Evolutionary conservation across 768 basidiomycete species (phyloP).

Genomic region (Hebeloma cylindrosporum): DNA sequence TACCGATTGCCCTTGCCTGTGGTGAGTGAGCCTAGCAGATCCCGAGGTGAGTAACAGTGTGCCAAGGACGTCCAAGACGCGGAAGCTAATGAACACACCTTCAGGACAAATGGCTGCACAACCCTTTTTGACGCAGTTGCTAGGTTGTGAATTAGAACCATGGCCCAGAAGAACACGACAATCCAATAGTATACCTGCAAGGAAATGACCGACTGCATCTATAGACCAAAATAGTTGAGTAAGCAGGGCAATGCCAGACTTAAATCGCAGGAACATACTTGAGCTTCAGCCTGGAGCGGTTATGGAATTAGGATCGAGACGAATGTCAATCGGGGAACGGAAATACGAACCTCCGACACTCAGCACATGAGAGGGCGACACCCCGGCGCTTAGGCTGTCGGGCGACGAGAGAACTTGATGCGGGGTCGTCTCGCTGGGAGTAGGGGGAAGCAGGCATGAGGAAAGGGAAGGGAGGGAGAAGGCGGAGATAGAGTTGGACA

Average conservation of each 20-base stretch:
- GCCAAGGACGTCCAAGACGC: slow-evolving; percentile 10
- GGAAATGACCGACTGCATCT: slow-evolving; percentile 69
- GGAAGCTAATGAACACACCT: slow-evolving; percentile 37
- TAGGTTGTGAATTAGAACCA: slow-evolving; percentile 21
- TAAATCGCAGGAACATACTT: slow-evolving; percentile 42
- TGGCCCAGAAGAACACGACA: slow-evolving; percentile 14
- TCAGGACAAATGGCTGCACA: slow-evolving; percentile 67
- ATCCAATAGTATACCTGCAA: slow-evolving; percentile 45
- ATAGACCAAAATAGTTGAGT: slow-evolving; percentile 12
- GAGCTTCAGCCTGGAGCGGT: slow-evolving; percentile 55
- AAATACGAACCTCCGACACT: slow-evolving; percentile 58
- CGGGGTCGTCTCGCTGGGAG: slow-evolving; percentile 24
- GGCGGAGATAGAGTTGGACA: slow-evolving; percentile 13
- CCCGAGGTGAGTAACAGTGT: slow-evolving; percentile 14
- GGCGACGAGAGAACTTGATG: slow-evolving; percentile 31
- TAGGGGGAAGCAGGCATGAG: slow-evolving; percentile 28
- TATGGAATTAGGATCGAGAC: slow-evolving; percentile 14
- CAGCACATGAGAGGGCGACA: slow-evolving; percentile 62
- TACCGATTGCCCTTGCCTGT: slow-evolving; percentile 76
- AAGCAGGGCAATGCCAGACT: background rate
- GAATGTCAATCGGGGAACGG: slow-evolving; percentile 14
- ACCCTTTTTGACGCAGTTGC: slow-evolving; percentile 60
- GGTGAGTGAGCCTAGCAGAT: slow-evolving; percentile 56
- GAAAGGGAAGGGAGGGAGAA: slow-evolving; percentile 18
- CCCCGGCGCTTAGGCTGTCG: slow-evolving; percentile 50